These are phyloP conservation scores for Sarcodon sp. DNA, from an alignment of 768 basidiomycete genomes.

Conservation along the genomic window DNA sequence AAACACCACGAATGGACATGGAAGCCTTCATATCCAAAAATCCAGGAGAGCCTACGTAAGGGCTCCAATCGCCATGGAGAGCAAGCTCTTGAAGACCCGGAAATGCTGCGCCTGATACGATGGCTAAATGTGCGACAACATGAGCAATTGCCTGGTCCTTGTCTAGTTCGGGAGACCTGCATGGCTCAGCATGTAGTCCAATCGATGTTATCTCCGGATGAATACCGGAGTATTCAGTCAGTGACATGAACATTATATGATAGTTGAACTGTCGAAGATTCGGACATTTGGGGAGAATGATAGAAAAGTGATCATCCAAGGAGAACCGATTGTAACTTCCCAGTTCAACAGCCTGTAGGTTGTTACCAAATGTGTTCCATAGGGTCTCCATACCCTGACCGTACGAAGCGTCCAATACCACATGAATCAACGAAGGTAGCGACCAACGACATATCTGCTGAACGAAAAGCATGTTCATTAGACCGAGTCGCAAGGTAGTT, in stretches of 20 bases:
- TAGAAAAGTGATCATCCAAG: conserved; percentile 31
- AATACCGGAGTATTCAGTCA: conserved; percentile 6
- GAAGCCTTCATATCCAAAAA: not conserved
- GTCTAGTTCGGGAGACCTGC: conserved; percentile 17
- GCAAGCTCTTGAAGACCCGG: conserved; percentile 31
- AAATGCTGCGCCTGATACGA: conserved; percentile 26
- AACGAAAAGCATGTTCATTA: conserved; percentile 37
- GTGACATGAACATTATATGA: conserved; percentile 16
- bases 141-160: conserved; percentile 11
- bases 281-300: conserved; percentile 32
- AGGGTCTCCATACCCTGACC: conserved; percentile 24
- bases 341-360: conserved; percentile 42
- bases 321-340: conserved; percentile 44
- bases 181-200: conserved; percentile 38
- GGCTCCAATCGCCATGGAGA: conserved; percentile 43
- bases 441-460: conserved; percentile 34
- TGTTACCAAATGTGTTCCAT: conserved; percentile 36
- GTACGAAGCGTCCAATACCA: conserved; percentile 37
- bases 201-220: conserved; percentile 25
- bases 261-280: conserved; percentile 41
- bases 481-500: conserved; percentile 37
- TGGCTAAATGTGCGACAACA: conserved; percentile 33
- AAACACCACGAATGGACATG: not conserved
- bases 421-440: conserved; percentile 36
- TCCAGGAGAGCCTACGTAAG: conserved; percentile 16